These are phyloP conservation scores for Craspedostauros australis DNA, from an alignment of 108 stramenopile genomes.

Conservation along the genomic window DNA sequence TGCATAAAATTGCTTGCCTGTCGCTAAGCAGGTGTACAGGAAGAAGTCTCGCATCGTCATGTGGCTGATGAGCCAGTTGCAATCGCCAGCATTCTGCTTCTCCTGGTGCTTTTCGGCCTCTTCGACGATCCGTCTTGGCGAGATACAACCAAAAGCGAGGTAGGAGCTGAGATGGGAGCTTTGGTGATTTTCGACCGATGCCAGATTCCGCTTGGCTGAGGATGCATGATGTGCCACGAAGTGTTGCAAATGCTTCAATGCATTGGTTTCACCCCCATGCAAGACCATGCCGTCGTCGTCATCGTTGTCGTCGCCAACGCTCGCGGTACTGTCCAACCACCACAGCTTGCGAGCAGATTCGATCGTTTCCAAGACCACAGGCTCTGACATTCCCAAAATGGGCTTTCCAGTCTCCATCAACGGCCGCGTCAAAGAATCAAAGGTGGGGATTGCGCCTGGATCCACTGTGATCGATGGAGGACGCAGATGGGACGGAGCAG, in stretches of 20 bases:
- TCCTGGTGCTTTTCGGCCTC: conserved; percentile 21
- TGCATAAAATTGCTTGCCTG: conserved; percentile 22
- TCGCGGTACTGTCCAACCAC: not conserved
- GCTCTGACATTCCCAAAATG: conserved; percentile 4
- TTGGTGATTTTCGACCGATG: conserved; percentile 45
- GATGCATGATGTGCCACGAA: conserved; percentile 42
- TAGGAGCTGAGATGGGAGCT: conserved; percentile 37
- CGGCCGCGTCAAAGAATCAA: conserved; percentile 31
- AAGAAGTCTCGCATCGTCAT: conserved; percentile 77
- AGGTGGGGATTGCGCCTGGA: conserved; percentile 30
- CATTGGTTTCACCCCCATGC: conserved; percentile 24
- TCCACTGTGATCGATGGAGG: conserved; percentile 5
- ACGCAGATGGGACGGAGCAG: not conserved
- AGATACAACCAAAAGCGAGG: conserved; percentile 46
- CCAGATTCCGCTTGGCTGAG: conserved; percentile 43
- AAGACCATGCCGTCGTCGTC: not conserved
- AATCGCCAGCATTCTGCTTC: conserved; percentile 5
- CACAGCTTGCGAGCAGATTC: too few relatives aligned
- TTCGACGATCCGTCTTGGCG: conserved; percentile 45
- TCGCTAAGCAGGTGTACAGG: conserved; percentile 42
- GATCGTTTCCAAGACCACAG: conserved; percentile 6
- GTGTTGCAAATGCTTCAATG: conserved; percentile 24
- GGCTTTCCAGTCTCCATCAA: conserved; percentile 8
- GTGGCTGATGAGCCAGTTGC: conserved; percentile 52
- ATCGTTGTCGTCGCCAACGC: not conserved